Percentiles rank a stretch among this genome's conserved stretches.
Evolutionary conservation across 192 early-diverging fungal genomes (phyloP).

Genomic region (Coemansia sp.): DNA sequence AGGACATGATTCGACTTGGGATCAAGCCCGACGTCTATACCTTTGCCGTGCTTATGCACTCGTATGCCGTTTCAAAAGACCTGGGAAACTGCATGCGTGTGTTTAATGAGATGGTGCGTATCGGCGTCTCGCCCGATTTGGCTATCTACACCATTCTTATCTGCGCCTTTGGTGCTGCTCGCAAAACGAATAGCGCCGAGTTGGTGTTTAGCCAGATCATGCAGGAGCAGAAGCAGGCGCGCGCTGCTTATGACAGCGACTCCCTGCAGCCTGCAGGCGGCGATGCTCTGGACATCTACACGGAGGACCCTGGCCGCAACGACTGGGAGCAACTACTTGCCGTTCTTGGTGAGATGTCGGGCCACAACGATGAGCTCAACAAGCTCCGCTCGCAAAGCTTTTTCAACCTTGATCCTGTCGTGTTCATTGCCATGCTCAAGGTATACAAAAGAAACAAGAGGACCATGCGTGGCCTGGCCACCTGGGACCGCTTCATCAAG

Average conservation of each 20-base stretch:
- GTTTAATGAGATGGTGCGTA: conserved; percentile 58
- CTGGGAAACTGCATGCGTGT: conserved; percentile 62
- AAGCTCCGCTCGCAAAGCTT: conserved; percentile 31
- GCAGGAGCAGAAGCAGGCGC: conserved; percentile 33
- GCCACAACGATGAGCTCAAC: background rate
- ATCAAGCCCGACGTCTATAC: conserved; percentile 72
- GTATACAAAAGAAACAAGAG: conserved; percentile 21
- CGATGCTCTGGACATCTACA: conserved; percentile 26
- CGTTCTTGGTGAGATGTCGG: no score
- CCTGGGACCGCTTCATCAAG: conserved; percentile 38
- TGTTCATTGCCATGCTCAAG: conserved; percentile 48
- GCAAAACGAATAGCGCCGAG: conserved; percentile 21
- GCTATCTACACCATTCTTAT: conserved; percentile 49
- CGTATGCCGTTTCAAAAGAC: conserved; percentile 70
- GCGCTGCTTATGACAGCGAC: background rate
- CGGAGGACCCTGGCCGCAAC: conserved; percentile 10
- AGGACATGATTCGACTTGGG: conserved; percentile 76
- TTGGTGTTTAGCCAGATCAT: conserved; percentile 33
- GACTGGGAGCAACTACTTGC: no score
- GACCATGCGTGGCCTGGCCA: conserved; percentile 37
- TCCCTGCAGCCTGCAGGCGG: background rate
- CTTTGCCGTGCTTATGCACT: conserved; percentile 74
- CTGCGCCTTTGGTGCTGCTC: conserved; percentile 21
- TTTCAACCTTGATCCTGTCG: conserved; percentile 39
- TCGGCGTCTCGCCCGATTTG: conserved; percentile 37